Conservation (phyloP, 75 land plant genomes). For the Pinus albicaulis region DNA sequence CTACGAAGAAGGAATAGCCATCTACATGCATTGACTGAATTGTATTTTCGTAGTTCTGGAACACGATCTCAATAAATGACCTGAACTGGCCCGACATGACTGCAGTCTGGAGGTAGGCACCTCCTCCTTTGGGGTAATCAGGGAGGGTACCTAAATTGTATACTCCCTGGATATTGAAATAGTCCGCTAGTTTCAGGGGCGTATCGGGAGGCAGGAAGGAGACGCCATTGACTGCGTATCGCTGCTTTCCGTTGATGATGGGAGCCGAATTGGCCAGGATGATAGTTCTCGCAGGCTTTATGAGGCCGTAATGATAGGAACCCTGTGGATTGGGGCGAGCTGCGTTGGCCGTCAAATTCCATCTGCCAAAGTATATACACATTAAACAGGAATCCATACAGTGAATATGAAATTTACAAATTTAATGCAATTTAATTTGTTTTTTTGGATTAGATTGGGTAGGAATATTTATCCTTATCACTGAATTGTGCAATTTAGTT, state of each 20-base stretch:
- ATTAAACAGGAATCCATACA: background rate
- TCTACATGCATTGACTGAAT: constrained; percentile 76
- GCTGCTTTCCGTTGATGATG: constrained; percentile 48
- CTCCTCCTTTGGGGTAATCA: constrained; percentile 26
- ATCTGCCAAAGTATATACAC: constrained; percentile 23
- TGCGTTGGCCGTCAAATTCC: constrained; percentile 81
- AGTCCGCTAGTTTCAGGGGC: constrained; percentile 75
- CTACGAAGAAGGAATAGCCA: constrained; percentile 70
- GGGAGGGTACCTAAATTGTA: constrained; percentile 56
- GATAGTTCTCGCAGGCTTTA: constrained; percentile 54
- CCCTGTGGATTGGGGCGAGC: constrained; percentile 88
- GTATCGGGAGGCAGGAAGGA: constrained; percentile 58
- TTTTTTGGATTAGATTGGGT: too few relatives aligned
- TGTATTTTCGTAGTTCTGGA: constrained; percentile 59
- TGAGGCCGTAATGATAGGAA: constrained; percentile 69
- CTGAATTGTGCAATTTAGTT: too few relatives aligned
- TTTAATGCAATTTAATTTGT: too few relatives aligned
- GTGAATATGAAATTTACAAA: too few relatives aligned
- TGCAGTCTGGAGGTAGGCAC: constrained; percentile 35
- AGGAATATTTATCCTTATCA: too few relatives aligned
- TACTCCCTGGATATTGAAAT: constrained; percentile 50
- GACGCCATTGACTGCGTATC: constrained; percentile 77
- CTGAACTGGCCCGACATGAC: constrained; percentile 57
- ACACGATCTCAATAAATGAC: constrained; percentile 67
- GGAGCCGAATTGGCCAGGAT: constrained; percentile 37